Evolutionary conservation across 2,329 filamentous ascomycete species (phyloP).

Genomic region (Talaromyces atroroseus): DNA sequence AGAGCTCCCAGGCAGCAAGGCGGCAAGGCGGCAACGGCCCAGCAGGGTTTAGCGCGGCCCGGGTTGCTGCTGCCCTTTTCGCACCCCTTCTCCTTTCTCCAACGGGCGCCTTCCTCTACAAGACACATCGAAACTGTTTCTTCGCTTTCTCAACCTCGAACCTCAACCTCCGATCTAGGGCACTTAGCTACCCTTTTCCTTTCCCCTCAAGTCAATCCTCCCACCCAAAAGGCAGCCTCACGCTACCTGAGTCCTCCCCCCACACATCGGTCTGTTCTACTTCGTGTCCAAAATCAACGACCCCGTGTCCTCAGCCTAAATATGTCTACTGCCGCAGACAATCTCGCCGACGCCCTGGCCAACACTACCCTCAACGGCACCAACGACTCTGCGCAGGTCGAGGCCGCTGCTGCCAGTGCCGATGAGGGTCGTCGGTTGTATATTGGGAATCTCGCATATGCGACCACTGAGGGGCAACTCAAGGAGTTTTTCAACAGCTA

Average conservation of each 20-base stretch:
- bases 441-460: conserved; percentile 99
- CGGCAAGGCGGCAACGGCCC: conserved; percentile 1
- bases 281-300: conserved; percentile 8
- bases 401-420: conserved; percentile 92
- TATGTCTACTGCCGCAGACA: conserved; percentile 82
- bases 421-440: conserved; percentile 98
- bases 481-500: conserved; percentile 99
- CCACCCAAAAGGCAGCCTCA: conserved; percentile 38
- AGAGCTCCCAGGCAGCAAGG: not conserved
- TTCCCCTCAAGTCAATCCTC: conserved; percentile 51
- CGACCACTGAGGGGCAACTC: conserved; percentile 99
- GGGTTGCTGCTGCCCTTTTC: conserved; percentile 19
- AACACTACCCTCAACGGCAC: conserved; percentile 58
- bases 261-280: conserved; percentile 26
- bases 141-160: conserved; percentile 17
- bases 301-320: conserved; percentile 44
- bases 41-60: conserved; percentile 5
- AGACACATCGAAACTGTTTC: conserved; percentile 14
- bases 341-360: conserved; percentile 62
- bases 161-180: conserved; percentile 60
- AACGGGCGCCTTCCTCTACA: conserved; percentile 7
- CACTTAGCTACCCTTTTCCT: conserved; percentile 76
- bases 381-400: conserved; percentile 64
- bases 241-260: conserved; percentile 62
- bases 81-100: conserved; percentile 19